Evolutionary conservation across 2,329 filamentous ascomycete species (phyloP).

Genomic region (Claviceps lovelessii): DNA sequence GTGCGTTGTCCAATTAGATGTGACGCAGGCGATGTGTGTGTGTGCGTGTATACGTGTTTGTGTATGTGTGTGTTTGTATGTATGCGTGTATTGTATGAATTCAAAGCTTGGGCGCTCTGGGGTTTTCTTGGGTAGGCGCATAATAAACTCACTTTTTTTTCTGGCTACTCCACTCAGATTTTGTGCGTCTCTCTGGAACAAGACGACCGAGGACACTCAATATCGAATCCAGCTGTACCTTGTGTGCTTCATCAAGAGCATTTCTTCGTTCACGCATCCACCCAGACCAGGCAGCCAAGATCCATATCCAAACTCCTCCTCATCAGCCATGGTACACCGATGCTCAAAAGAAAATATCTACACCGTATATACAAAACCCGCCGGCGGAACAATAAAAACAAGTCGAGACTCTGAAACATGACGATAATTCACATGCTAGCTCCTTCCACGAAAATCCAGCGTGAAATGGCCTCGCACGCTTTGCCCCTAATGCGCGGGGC

Average conservation of each 20-base stretch:
- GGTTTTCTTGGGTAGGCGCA: background rate
- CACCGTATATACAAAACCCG: background rate
- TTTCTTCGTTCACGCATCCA: background rate
- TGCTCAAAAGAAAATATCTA: background rate
- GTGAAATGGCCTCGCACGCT: background rate
- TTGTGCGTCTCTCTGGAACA: background rate
- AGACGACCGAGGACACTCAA: too few species aligned
- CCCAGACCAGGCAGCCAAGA: background rate
- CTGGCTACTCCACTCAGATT: slow-evolving; percentile 4
- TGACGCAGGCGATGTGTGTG: slow-evolving; percentile 16
- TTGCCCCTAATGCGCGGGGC: too few species aligned
- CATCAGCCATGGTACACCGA: background rate
- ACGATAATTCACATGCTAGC: background rate
- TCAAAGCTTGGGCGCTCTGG: slow-evolving; percentile 2
- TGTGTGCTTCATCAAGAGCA: background rate
- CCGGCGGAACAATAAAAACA: background rate
- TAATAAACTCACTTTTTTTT: slow-evolving; percentile 1
- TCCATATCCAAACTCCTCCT: background rate
- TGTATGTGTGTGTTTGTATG: slow-evolving; percentile 10
- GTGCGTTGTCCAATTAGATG: slow-evolving; percentile 11
- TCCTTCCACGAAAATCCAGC: background rate
- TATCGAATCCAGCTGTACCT: background rate
- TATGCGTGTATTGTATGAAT: background rate
- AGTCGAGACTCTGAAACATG: background rate
- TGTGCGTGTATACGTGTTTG: slow-evolving; percentile 7